Conservation (phyloP, 2,329 filamentous ascomycete genomes). For the Mycogone perniciosa region DNA sequence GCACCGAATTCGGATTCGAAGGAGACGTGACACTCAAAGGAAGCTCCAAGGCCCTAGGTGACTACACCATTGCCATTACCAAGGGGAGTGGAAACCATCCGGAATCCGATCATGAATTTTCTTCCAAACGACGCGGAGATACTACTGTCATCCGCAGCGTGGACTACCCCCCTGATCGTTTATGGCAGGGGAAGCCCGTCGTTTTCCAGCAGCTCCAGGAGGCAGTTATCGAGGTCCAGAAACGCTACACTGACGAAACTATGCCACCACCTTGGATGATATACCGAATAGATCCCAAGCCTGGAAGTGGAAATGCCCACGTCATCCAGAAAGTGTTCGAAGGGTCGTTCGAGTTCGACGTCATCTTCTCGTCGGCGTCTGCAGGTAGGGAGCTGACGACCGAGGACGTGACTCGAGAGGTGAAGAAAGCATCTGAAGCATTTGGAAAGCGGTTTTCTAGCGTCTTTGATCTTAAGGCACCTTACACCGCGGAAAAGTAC, state of each 20-base stretch:
- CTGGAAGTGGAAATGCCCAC: conserved; percentile 72
- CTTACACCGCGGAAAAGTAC: conserved; percentile 70
- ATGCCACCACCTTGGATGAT: conserved; percentile 81
- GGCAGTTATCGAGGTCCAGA: conserved; percentile 42
- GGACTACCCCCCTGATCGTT: conserved; percentile 55
- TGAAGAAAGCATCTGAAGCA: conserved; percentile 56
- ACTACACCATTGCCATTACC: conserved; percentile 74
- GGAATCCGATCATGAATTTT: conserved; percentile 58
- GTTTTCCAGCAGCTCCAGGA: conserved; percentile 49
- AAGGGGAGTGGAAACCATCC: conserved; percentile 59
- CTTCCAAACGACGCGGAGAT: conserved; percentile 63
- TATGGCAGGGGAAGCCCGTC: conserved; percentile 79
- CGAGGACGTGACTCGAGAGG: conserved; percentile 62
- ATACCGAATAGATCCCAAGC: conserved; percentile 68
- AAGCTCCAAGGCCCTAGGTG: conserved; percentile 63
- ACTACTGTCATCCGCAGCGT: conserved; percentile 69
- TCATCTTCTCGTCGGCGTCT: conserved; percentile 79
- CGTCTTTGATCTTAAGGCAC: conserved; percentile 60
- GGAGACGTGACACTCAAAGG: conserved; percentile 65
- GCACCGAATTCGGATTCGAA: conserved; percentile 45
- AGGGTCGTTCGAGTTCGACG: conserved; percentile 86
- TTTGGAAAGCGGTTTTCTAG: conserved; percentile 72
- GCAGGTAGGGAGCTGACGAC: conserved; percentile 48
- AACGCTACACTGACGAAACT: conserved; percentile 49
- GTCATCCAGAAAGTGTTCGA: conserved; percentile 87